Conservation (phyloP, 1,284 basidiomycete genomes). For the Sanghuangporus weigelae region DNA sequence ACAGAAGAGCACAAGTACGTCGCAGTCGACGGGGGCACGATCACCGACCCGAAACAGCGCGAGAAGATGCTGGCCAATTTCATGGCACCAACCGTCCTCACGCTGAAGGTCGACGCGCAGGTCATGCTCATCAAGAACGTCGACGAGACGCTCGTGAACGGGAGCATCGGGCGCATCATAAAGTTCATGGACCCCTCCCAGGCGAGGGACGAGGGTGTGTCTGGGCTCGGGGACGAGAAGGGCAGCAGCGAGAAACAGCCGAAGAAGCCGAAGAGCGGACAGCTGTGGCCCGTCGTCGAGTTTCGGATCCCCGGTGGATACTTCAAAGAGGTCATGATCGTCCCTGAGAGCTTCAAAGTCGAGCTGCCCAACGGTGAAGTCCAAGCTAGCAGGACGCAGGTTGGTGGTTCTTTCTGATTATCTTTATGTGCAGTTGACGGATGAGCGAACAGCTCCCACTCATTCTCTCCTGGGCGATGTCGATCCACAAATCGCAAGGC, state of each 20-base stretch:
- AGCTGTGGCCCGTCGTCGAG: constrained; percentile 69
- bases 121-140: constrained; percentile 78
- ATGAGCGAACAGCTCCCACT: constrained; percentile 53
- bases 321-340: constrained; percentile 55
- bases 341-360: constrained; percentile 77
- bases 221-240: constrained; percentile 28
- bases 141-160: constrained; percentile 72
- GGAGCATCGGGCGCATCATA: constrained; percentile 62
- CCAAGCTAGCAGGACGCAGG: constrained; percentile 69
- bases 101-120: constrained; percentile 54
- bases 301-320: constrained; percentile 63
- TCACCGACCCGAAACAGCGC: constrained; percentile 46
- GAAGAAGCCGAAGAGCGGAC: constrained; percentile 28
- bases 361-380: constrained; percentile 81
- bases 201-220: constrained; percentile 29
- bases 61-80: constrained; percentile 69
- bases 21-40: constrained; percentile 50
- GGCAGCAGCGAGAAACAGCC: constrained; percentile 22
- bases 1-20: constrained; percentile 41
- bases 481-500: constrained; percentile 92
- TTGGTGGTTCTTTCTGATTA: constrained; percentile 28
- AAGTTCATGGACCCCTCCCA: constrained; percentile 40
- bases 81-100: constrained; percentile 60
- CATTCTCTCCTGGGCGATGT: constrained; percentile 91
- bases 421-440: constrained; percentile 18